Evolutionary conservation across 805 yeast species (phyloP), one percentile per base, ranked within the genome.

Genomic region (Starmerella powellii): DNA sequence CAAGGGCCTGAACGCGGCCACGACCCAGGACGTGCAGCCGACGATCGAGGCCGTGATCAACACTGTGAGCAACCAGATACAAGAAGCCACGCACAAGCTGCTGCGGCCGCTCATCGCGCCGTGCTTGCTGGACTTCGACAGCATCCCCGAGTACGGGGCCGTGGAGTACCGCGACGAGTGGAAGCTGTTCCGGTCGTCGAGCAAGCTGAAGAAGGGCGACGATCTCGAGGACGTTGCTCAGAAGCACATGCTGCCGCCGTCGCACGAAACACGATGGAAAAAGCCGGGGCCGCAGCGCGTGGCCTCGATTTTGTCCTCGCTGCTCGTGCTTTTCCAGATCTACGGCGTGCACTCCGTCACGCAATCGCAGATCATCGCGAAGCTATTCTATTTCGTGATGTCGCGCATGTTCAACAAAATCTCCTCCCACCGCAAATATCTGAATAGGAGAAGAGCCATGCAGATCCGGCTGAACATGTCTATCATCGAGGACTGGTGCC

Each of bases 401-500:
- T 65, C 78, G 8, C 70, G 73, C 2, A 52, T 86, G 17, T 87
- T 88, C 64, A 87, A 88, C 59, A 68, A 77, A 38, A 68, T 86
- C 18, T 58, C 87, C 40, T 66, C 74, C 17, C 26, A 40, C 11
- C 74, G 80, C 24, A 80, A 74, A 52, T 80, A 80, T 51, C 68
- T 81, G 38, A 74, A 94, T 1, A 71, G 99, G 45, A 71, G 84
- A 0, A 74, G 78, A 48, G 97, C 96, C 0, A 75, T 91, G 61
- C 97, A 91, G 57, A 78, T 91, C 35, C 67, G 96, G 42, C 70
- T 91, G 41, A 91, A 91, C 54, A 55, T 91, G 8, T 85, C 95
- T 0, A 72, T 81, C 4, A 63, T 91, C 34, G 96, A 91, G 60
- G 95, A 91, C 56, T 91, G 99, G 99, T 72, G 88, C 24, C 72